Conservation (phyloP, 768 basidiomycete species). For the Tulasnella sp. region DNA sequence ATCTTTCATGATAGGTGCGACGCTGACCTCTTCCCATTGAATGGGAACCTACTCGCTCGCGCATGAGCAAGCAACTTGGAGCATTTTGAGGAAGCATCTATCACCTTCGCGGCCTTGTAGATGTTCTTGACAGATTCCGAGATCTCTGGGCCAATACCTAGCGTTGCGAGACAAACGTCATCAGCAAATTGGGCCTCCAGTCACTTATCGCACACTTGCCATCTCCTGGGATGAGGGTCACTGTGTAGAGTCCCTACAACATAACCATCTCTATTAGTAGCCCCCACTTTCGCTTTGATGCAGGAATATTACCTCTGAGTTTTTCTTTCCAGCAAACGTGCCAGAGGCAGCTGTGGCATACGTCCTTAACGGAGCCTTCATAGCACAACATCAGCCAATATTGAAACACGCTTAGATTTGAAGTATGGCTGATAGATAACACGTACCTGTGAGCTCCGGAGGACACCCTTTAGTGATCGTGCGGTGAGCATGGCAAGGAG, state of each 20-base stretch:
- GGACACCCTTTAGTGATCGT: conserved; percentile 18
- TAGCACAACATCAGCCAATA: not conserved
- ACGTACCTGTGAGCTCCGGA: conserved; percentile 14
- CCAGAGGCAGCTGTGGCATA: conserved; percentile 65
- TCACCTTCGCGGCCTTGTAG: conserved; percentile 74
- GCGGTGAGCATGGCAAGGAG: conserved; percentile 17
- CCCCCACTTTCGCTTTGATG: not conserved
- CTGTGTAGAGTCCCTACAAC: conserved; percentile 83
- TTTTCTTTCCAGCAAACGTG: conserved; percentile 83
- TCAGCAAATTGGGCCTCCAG: conserved; percentile 10
- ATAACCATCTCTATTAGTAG: not conserved
- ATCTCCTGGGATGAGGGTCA: conserved; percentile 94
- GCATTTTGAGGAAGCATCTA: not conserved
- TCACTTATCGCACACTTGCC: conserved; percentile 39
- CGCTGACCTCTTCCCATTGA: conserved; percentile 98
- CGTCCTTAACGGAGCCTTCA: conserved; percentile 22
- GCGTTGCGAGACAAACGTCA: conserved; percentile 15
- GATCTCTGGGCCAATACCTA: conserved; percentile 98
- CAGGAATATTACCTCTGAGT: conserved; percentile 55
- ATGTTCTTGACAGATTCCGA: conserved; percentile 92
- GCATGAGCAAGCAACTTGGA: not conserved
- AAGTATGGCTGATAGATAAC: not conserved
- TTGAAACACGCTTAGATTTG: not conserved
- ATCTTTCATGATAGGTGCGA: conserved; percentile 83
- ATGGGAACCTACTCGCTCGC: conserved; percentile 66